Evolutionary conservation across 352 stramenopile species (phyloP).

Genomic region (Phytophthora melonis): DNA sequence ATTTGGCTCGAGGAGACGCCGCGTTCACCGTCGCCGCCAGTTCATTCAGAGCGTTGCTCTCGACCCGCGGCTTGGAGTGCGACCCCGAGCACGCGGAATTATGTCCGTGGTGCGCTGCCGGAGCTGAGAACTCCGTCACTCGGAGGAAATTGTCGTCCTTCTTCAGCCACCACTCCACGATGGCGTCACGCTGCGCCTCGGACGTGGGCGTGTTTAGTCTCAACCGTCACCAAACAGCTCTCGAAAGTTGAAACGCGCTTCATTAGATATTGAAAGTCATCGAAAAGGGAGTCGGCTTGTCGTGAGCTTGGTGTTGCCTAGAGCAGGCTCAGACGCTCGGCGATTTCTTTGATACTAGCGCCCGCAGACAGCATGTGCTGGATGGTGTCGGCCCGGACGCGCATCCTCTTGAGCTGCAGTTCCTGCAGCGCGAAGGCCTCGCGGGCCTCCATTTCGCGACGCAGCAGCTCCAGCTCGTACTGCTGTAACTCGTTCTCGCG

Average conservation of each 20-base stretch:
- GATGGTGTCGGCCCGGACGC: slow-evolving; percentile 33
- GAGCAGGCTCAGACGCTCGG: slow-evolving; percentile 27
- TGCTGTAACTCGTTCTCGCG: slow-evolving; percentile 34
- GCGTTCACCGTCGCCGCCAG: slow-evolving; percentile 18
- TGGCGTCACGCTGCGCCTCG: too few relatives aligned
- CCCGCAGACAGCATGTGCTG: slow-evolving; percentile 31
- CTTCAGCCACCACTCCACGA: slow-evolving; percentile 26
- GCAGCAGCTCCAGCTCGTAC: slow-evolving; percentile 31
- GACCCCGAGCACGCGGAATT: too few relatives aligned
- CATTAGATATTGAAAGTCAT: neutral
- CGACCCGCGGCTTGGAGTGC: too few relatives aligned
- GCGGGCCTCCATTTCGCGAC: slow-evolving; percentile 31
- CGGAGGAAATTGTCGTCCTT: slow-evolving; percentile 20
- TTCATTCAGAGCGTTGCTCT: slow-evolving; percentile 8
- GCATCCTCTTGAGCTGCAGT: slow-evolving; percentile 29
- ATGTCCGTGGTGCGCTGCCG: neutral
- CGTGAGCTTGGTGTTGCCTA: neutral
- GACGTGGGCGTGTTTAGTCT: too few relatives aligned
- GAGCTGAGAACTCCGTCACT: slow-evolving; percentile 5
- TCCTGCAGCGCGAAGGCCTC: slow-evolving; percentile 26
- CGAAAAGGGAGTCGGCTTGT: neutral
- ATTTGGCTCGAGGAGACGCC: slow-evolving; percentile 3
- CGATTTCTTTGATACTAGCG: slow-evolving; percentile 18
- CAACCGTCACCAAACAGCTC: neutral
- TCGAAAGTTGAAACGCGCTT: neutral